A percentile compares a stretch with the other conserved stretches of the same genome.
Conservation (phyloP, 2,329 filamentous ascomycete genomes). For the Ceratocystis alfenasii region DNA sequence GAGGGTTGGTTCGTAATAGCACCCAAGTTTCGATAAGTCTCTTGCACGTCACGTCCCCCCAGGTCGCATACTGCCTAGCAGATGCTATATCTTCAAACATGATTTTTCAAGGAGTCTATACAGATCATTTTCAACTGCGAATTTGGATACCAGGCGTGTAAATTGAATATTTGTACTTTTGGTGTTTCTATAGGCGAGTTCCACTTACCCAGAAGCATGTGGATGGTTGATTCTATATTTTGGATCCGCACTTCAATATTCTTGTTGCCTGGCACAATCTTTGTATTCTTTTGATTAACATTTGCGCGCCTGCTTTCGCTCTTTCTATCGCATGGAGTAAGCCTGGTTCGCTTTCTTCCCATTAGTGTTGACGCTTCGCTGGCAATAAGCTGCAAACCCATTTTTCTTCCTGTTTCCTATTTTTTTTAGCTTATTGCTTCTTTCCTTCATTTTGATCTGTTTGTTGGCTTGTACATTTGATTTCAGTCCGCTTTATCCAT, state of each 20-base stretch:
- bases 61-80: not conserved
- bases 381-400: not conserved
- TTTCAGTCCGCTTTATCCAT: no score
- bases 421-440: not conserved
- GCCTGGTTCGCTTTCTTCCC: not conserved
- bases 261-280: no score
- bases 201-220: not conserved
- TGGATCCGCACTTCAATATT: not conserved
- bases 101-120: not conserved
- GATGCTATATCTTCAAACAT: not conserved
- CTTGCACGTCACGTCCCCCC: constrained; percentile 10
- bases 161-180: not conserved
- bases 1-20: not conserved
- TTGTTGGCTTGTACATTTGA: not conserved
- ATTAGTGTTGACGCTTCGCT: not conserved
- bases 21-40: not conserved
- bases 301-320: no score
- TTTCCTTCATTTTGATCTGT: not conserved
- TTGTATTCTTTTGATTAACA: no score
- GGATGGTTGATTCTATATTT: not conserved
- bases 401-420: not conserved
- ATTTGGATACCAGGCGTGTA: not conserved
- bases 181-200: constrained; percentile 1
- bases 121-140: not conserved
- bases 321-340: no score